Base-by-base conservation (phyloP, 257 asterid genomes). In the Solanum bulbocastanum region DNA sequence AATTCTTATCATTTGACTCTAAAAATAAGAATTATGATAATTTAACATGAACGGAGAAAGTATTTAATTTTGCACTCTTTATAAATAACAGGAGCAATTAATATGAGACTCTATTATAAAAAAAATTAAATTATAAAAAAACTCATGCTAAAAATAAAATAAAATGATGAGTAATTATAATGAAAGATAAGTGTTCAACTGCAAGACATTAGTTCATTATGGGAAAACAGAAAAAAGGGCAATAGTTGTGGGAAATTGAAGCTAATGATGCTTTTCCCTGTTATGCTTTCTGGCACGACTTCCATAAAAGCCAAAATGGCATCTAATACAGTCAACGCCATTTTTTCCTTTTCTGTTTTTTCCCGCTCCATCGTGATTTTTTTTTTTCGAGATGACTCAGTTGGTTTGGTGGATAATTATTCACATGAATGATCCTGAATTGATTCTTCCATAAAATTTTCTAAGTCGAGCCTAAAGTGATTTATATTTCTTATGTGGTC, bases 281-380 rank as follows among this genome's bases (percentile, higher is more conserved):
- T 78, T 40, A 79, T 79, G 65, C 25, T 79, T 79, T 42, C 3
- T 44, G 66, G 65, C 25, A 90, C 68, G 87, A 87, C 82, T 87
- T 85, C 10, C 25, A 15, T 42, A 46, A 83, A 49, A 87, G 72
- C n/a, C 71, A 74, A 58, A 58, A 85, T 52, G 78, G 84, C 89
- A 89, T 92, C 89, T 73, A 66, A 83, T 83, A 25, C 79, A 58
- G 91, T 88, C 94, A 90, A 90, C 58, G 81, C 89, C 49, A 86
- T 88, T 87, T 88, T 87, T 25, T 35, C 30, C 68, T 35, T 73
- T 88, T 78, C 11, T 62, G 33, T 73, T 71, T 89, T 87, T 37
- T 76, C 52, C 76, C 65, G 69, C 30, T 23, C 30, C 6, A 23
- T 9, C 3, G 15, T 60, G 9, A 27, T 14, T 68, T 33, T 23